Percentiles rank a stretch among this genome's conserved stretches.
phyloP scores from a whole-genome alignment of 257 asterid species.

The Pogostemon cablin region DNA sequence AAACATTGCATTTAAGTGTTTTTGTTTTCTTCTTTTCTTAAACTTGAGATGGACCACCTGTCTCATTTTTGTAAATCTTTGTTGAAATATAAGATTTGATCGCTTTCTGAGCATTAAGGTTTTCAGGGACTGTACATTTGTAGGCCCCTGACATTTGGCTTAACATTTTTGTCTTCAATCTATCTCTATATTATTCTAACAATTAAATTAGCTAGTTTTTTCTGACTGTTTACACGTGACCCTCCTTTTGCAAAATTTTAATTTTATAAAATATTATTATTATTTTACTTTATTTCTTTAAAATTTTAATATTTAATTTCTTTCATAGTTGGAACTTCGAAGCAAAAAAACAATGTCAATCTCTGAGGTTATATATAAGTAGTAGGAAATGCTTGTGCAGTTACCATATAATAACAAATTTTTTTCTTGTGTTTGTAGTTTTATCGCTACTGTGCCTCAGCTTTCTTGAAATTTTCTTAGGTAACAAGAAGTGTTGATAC shows the following conservation, averaged over 20 bases:
- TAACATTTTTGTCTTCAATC: neutral
- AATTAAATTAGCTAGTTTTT: neutral
- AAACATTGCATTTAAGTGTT: neutral
- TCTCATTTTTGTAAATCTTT: constrained; percentile 6
- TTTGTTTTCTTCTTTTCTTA: neutral
- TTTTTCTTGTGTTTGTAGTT: neutral
- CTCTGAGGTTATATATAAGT: too few relatives aligned
- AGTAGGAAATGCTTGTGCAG: too few relatives aligned
- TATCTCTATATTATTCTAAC: neutral
- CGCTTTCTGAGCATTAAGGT: neutral
- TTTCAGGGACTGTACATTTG: neutral
- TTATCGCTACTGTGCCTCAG: neutral
- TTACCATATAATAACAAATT: too few relatives aligned
- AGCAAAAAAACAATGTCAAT: too few relatives aligned
- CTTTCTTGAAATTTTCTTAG: constrained; percentile 35
- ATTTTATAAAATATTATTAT: too few relatives aligned
- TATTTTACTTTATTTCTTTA: too few relatives aligned
- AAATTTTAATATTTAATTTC: too few relatives aligned
- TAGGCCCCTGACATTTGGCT: neutral
- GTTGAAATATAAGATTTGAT: constrained; percentile 1
- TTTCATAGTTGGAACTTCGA: too few relatives aligned
- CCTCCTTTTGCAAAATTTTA: neutral
- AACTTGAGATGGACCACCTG: neutral
- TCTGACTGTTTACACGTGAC: neutral
- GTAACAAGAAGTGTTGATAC: constrained; percentile 89